Percentiles rank a stretch among this genome's conserved stretches.
Conservation (phyloP, 2,329 filamentous ascomycete species). For the Colletotrichum simmondsii region DNA sequence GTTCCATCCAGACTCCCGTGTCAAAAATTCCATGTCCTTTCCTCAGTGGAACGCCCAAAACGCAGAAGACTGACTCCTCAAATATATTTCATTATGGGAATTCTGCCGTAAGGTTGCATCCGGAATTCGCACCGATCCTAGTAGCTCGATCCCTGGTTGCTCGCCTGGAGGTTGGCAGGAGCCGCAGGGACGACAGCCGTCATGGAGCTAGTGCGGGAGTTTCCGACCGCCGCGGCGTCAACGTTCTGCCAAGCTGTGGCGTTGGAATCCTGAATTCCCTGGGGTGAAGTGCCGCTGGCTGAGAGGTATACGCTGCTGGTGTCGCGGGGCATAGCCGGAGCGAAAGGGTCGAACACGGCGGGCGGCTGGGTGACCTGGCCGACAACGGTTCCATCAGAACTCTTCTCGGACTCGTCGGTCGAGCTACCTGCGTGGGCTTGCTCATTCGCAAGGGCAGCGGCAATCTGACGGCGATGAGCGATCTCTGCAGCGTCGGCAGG, state of each 20-base stretch:
- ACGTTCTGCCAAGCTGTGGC: constrained; percentile 7
- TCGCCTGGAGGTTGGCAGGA: neutral
- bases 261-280: neutral
- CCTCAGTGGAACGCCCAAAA: neutral
- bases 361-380: neutral
- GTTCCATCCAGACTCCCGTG: neutral
- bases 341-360: neutral
- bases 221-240: neutral
- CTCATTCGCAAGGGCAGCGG: neutral
- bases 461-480: constrained; percentile 9
- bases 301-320: neutral
- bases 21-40: neutral
- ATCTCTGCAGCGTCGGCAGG: constrained; percentile 22
- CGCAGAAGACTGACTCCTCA: neutral
- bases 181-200: constrained; percentile 4
- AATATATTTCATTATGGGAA: neutral
- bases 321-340: neutral
- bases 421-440: neutral
- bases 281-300: neutral
- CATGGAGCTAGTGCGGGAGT: constrained; percentile 10
- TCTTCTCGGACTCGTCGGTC: neutral
- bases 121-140: neutral
- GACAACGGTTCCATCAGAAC: neutral
- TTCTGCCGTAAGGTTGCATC: neutral
- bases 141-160: neutral